Evolutionary conservation across 2,329 filamentous ascomycete species (phyloP), one percentile per base, ranked within the genome.

Genomic region (Aspergillus sp.): DNA sequence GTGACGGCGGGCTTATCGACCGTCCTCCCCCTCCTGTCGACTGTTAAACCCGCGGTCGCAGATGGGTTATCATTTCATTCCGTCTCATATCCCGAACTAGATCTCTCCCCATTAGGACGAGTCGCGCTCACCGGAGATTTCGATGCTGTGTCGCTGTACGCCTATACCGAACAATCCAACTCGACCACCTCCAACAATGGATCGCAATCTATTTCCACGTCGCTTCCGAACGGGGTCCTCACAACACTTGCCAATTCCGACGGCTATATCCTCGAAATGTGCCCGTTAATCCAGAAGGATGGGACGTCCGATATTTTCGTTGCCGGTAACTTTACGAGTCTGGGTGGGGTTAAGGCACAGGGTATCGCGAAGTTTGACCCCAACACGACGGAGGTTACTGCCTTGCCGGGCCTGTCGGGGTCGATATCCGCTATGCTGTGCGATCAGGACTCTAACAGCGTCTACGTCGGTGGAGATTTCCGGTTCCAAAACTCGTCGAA

Each of bases 251-350:
- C 85, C 46, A 78, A 82, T 37, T 85, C 90, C 41, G 89, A 97
- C 69, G 90, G 86, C 49, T 83, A 85, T 43, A 95, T 98, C 62
- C 80, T 84, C 62, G 79, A 88, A 54, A 93, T 98, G 86, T 98
- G 93, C 72, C 74, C 85, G 17, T 88, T 91, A 59, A 76, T 82
- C 45, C 72, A 77, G 58, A 75, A 78, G 49, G 79, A 88, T 66
- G 86, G 86, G 54, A 78, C 76, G 5, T 75, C 80, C n/a, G 85
- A 86, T 37, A 80, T 97, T 23, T 80, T 97, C 43, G 79, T 98
- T 13, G 93, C 87, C 48, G 93, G 93, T 43, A 97, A 97, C 72
- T 98, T 98, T 65, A 97, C 93, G 27, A 94, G 88, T 66, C 73
- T 98, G 53, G 88, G 84, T 50, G 83, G 83, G 49, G 78, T 85